phyloP scores from a whole-genome alignment of 495 filamentous ascomycete genomes.

The Ramalina intermedia region DNA sequence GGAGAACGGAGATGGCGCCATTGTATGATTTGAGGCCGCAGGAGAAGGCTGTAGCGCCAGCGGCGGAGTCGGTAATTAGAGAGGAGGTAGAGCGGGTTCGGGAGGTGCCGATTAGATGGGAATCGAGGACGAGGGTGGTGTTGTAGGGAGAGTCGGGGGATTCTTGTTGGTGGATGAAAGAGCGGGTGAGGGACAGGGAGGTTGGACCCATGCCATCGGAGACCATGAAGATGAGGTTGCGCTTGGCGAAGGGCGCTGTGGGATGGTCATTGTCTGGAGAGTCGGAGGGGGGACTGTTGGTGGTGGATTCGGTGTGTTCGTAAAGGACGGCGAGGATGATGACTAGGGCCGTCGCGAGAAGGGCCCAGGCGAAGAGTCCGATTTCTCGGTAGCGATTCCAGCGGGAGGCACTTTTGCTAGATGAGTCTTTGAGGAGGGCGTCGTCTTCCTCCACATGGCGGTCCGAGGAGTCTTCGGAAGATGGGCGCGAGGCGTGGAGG shows the following conservation, averaged over 20 bases:
- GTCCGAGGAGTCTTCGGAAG: conserved; percentile 32
- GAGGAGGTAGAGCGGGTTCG: conserved; percentile 69
- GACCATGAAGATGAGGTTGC: conserved; percentile 96
- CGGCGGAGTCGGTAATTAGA: conserved; percentile 86
- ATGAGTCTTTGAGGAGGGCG: conserved; percentile 42
- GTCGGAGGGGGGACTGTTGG: conserved; percentile 6
- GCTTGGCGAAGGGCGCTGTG: conserved; percentile 51
- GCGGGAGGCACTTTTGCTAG: conserved; percentile 24
- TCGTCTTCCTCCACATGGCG: conserved; percentile 46
- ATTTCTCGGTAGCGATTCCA: conserved; percentile 52
- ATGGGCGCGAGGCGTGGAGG: conserved; percentile 26
- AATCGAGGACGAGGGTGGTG: conserved; percentile 55
- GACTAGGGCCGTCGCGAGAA: conserved; percentile 68
- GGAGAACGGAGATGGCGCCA: conserved; percentile 79
- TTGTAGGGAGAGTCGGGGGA: conserved; percentile 52
- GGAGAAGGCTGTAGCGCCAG: conserved; percentile 90
- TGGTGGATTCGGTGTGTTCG: conserved; percentile 42
- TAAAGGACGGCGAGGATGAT: conserved; percentile 61
- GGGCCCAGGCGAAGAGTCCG: conserved; percentile 71
- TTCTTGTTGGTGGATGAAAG: conserved; percentile 50
- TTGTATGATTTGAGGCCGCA: conserved; percentile 92
- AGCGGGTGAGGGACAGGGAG: conserved; percentile 69
- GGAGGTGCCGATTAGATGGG: conserved; percentile 76
- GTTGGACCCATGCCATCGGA: conserved; percentile 96
- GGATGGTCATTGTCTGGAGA: conserved; percentile 22